These are phyloP conservation scores for Solanum clarkiae DNA, from an alignment of 257 asterid species.

Conservation along the genomic window DNA sequence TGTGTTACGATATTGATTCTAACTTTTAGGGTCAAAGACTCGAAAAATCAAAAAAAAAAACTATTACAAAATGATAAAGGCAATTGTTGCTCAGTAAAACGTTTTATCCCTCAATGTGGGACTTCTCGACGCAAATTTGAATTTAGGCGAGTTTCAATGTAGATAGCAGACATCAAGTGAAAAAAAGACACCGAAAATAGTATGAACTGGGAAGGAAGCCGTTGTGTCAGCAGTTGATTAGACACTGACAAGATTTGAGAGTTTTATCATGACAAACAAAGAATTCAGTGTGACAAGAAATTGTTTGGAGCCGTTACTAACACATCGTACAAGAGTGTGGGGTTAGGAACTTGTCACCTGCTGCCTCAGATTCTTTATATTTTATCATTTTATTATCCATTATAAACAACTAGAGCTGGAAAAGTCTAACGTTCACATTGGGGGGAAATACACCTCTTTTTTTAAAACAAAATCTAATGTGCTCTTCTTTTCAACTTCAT, in stretches of 20 bases:
- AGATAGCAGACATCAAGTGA: too few relatives aligned
- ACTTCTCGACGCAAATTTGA: too few relatives aligned
- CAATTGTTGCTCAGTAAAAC: too few relatives aligned
- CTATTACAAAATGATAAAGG: too few relatives aligned
- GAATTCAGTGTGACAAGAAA: background rate
- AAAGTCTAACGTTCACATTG: constrained; percentile 6
- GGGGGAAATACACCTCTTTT: background rate
- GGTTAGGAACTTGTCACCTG: background rate
- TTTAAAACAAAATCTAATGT: background rate
- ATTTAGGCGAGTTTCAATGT: too few relatives aligned
- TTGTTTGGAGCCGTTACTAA: background rate
- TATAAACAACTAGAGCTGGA: background rate
- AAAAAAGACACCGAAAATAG: too few relatives aligned
- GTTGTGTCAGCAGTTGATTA: background rate
- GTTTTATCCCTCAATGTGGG: too few relatives aligned
- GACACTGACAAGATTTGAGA: background rate
- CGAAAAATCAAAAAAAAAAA: too few relatives aligned
- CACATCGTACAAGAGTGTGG: background rate
- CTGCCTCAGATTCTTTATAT: background rate
- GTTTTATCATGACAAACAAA: background rate
- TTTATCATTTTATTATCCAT: background rate
- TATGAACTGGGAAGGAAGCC: background rate
- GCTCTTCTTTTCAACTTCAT: background rate
- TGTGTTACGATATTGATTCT: too few relatives aligned
- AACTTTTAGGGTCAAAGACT: too few relatives aligned